phyloP scores from a whole-genome alignment of 805 yeast species.

The Monosporozyma unispora region DNA sequence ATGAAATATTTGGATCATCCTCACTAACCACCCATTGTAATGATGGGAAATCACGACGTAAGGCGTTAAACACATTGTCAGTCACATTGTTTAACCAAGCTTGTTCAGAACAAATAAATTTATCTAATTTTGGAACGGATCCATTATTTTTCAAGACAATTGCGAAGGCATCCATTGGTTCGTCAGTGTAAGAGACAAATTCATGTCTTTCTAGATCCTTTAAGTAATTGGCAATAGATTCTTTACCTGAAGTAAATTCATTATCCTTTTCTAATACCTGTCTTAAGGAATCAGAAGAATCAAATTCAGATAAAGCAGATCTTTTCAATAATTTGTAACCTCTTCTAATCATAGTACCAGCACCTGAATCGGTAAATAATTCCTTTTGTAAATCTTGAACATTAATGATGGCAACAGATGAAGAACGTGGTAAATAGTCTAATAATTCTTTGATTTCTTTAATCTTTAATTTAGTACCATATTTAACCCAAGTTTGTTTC shows the following conservation, averaged over 20 bases:
- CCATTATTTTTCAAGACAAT: constrained; percentile 50
- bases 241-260: constrained; percentile 58
- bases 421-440: constrained; percentile 90
- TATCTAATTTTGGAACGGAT: constrained; percentile 62
- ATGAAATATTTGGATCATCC: constrained; percentile 80
- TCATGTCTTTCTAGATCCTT: constrained; percentile 51
- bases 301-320: constrained; percentile 58
- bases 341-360: constrained; percentile 96
- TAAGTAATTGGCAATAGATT: constrained; percentile 74
- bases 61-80: constrained; percentile 81
- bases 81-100: constrained; percentile 98
- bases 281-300: constrained; percentile 67
- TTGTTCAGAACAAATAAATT: constrained; percentile 74
- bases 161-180: constrained; percentile 89
- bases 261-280: constrained; percentile 68
- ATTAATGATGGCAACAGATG: constrained; percentile 94
- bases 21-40: constrained; percentile 88
- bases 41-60: constrained; percentile 61
- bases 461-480: constrained; percentile 95
- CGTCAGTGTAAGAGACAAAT: constrained; percentile 86
- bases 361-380: constrained; percentile 96
- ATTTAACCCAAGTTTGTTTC: constrained; percentile 96
- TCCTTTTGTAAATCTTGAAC: constrained; percentile 94
- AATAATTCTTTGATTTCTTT: constrained; percentile 92
- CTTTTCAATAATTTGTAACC: constrained; percentile 82